These are phyloP conservation scores for Aspergillus sp. DNA, from an alignment of 2,329 filamentous ascomycete genomes.

Conservation along the genomic window DNA sequence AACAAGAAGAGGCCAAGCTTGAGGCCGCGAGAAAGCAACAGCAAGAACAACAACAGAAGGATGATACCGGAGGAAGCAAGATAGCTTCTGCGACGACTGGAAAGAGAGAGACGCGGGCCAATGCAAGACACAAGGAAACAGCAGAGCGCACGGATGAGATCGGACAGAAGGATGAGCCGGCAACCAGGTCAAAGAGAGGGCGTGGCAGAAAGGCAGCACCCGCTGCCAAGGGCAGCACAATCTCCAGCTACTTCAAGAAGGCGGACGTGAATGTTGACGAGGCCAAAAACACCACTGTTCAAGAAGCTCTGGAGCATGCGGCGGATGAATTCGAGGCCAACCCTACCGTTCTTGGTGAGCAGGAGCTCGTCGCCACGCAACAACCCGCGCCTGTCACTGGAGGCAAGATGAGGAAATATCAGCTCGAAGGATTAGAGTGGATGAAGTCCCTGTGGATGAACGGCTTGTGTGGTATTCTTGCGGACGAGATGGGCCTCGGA, in stretches of 20 bases:
- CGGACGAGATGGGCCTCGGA: slow-evolving; percentile 92
- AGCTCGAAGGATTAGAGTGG: slow-evolving; percentile 94
- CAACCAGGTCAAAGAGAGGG: slow-evolving; percentile 31
- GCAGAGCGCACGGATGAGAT: slow-evolving; percentile 23
- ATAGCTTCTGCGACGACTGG: slow-evolving; percentile 26
- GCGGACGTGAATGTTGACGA: slow-evolving; percentile 59
- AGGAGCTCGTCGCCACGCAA: slow-evolving; percentile 76
- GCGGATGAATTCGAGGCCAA: slow-evolving; percentile 62
- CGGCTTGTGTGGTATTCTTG: slow-evolving; percentile 86
- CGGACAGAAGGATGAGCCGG: slow-evolving; percentile 25
- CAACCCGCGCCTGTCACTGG: slow-evolving; percentile 85
- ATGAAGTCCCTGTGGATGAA: slow-evolving; percentile 83
- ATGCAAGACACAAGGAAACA: slow-evolving; percentile 26
- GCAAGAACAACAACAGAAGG: slow-evolving; percentile 27
- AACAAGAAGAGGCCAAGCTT: slow-evolving; percentile 48
- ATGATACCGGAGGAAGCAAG: slow-evolving; percentile 28
- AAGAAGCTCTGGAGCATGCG: slow-evolving; percentile 63
- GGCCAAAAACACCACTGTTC: slow-evolving; percentile 55
- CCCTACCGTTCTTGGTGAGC: slow-evolving; percentile 64
- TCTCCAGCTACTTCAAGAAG: slow-evolving; percentile 66
- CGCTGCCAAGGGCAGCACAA: slow-evolving; percentile 46
- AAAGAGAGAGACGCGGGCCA: slow-evolving; percentile 40
- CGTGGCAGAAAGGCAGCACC: slow-evolving; percentile 33
- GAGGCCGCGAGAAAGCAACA: slow-evolving; percentile 38
- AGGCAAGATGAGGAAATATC: slow-evolving; percentile 91